A percentile compares a stretch with the other conserved stretches of the same genome.
Conservation (phyloP, 1,139 yeast genomes). For the Komagataea norvegica region DNA sequence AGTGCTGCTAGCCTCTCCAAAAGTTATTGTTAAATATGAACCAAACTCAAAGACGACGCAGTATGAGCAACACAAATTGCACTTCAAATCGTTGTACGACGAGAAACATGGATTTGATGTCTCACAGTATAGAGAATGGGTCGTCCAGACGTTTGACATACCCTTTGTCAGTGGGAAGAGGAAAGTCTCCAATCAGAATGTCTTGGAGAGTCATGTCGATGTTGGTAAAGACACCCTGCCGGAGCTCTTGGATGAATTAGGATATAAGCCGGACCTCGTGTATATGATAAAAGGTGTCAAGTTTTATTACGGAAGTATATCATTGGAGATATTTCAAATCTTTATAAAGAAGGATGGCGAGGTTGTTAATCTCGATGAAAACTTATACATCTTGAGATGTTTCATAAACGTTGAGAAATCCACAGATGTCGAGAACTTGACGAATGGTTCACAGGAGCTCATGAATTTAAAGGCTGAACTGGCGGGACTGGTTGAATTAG, state of each 20-base stretch:
- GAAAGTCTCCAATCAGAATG: conserved; percentile 61
- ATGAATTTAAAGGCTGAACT: conserved; percentile 59
- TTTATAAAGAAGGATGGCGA: conserved; percentile 30
- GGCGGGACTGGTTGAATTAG: conserved; percentile 60
- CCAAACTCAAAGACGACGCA: conserved; percentile 25
- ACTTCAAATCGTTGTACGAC: conserved; percentile 14
- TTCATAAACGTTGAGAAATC: conserved; percentile 65
- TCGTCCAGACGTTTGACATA: conserved; percentile 67
- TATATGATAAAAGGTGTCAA: conserved; percentile 64
- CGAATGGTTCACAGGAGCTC: conserved; percentile 60
- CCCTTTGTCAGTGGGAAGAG: conserved; percentile 78
- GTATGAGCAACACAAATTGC: conserved; percentile 23
- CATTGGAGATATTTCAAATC: conserved; percentile 54
- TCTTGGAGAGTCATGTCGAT: conserved; percentile 58
- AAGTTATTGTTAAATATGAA: conserved; percentile 27
- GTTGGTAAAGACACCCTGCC: conserved; percentile 31
- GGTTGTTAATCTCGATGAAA: conserved; percentile 29
- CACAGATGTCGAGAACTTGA: conserved; percentile 71
- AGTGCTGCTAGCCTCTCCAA: conserved; percentile 31
- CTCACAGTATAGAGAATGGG: conserved; percentile 43
- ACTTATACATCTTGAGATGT: conserved; percentile 48
- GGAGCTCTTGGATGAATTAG: conserved; percentile 57
- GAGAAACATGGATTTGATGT: conserved; percentile 2
- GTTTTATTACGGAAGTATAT: conserved; percentile 60
- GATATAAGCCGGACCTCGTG: conserved; percentile 63